These are phyloP conservation scores for Fraxinus paxiana DNA, from an alignment of 305 asterid species.

Conservation along the genomic window DNA sequence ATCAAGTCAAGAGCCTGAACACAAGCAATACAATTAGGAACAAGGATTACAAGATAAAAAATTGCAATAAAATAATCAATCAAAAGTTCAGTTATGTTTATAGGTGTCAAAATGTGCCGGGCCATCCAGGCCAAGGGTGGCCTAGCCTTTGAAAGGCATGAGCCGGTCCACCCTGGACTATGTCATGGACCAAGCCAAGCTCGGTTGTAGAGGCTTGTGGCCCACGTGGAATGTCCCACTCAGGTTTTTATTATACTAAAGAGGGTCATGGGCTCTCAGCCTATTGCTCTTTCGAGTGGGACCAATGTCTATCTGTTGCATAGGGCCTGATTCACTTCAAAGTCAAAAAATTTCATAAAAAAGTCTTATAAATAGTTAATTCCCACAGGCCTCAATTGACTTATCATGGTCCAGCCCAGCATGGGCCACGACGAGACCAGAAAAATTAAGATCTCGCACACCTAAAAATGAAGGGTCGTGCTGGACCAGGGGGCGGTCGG, in stretches of 20 bases:
- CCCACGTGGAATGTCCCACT: background rate
- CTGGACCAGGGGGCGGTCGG: background rate
- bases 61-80: background rate
- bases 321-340: background rate
- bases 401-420: background rate
- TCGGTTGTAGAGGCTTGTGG: background rate
- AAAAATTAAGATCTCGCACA: background rate
- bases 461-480: background rate
- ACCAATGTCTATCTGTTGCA: background rate
- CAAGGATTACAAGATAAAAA: background rate
- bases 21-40: background rate
- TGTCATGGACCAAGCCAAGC: background rate
- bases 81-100: background rate
- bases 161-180: background rate
- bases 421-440: background rate
- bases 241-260: background rate
- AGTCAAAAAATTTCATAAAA: background rate
- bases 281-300: background rate
- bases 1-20: slow-evolving; percentile 50
- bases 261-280: background rate
- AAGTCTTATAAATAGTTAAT: background rate
- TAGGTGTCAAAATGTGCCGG: background rate
- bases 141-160: background rate
- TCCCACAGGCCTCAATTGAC: background rate
- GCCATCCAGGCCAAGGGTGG: background rate